Evolutionary conservation across 352 stramenopile genomes (phyloP).

Genomic region (Phytophthora crassamura): DNA sequence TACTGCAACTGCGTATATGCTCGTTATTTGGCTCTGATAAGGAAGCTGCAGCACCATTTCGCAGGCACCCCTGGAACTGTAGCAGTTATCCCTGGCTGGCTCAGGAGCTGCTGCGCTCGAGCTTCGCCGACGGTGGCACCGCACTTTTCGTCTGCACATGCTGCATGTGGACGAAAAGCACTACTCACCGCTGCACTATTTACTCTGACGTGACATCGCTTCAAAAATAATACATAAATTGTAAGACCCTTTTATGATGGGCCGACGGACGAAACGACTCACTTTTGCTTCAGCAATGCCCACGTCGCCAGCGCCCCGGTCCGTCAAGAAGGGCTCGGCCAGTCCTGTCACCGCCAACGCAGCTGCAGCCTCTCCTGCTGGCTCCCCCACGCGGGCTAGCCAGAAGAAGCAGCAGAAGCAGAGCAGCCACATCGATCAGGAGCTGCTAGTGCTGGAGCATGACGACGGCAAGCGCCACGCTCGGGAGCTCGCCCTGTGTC

Average conservation of each 20-base stretch:
- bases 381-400: conserved; percentile 16
- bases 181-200: conserved; percentile 15
- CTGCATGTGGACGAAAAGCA: no score
- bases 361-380: not conserved
- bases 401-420: conserved; percentile 48
- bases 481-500: conserved; percentile 62
- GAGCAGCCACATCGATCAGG: conserved; percentile 65
- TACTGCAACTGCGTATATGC: no score
- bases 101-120: no score
- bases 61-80: no score
- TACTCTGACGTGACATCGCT: conserved; percentile 11
- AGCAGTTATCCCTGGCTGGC: no score
- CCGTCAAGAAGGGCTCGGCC: conserved; percentile 18
- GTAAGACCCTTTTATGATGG: conserved; percentile 32
- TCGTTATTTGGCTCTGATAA: no score
- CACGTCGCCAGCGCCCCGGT: conserved; percentile 28
- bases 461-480: conserved; percentile 80
- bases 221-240: conserved; percentile 17
- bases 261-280: conserved; percentile 17
- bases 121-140: conserved; percentile 2
- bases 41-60: no score
- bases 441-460: conserved; percentile 70
- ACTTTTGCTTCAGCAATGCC: no score
- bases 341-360: not conserved
- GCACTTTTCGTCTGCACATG: conserved; percentile 19